Evolutionary conservation across 345 rosid species (phyloP), one percentile per base, ranked within the genome.

Genomic region (Gossypium mustelinum): DNA sequence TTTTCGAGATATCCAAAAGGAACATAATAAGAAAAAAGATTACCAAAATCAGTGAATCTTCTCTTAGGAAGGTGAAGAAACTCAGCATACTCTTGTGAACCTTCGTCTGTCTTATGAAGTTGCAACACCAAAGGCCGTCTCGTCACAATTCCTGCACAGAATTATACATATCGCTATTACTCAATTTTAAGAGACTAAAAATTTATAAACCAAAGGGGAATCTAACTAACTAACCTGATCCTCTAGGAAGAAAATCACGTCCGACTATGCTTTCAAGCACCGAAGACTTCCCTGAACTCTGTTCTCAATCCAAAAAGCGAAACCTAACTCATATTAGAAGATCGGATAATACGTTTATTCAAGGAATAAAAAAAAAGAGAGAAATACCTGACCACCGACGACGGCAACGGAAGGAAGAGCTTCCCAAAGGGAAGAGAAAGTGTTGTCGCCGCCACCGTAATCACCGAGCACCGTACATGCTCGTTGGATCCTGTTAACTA

Each of bases 251-350:
- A 84, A 89, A 87, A 83, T 87, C 91, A 12, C 90, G 84, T 39
- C 91, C 91, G 16, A 87, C 91, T 66, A 89, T 86, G 78, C 94
- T 88, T 83, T 88, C 94, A 73, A 89, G 70, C 79, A 89, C 92
- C 22, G 90, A 88, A 5, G 92, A 86, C 74, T 88, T 89, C 44
- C 94, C 92, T 8, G 90, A 89, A 80, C 90, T 86, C 94, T 89
- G 67, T 81, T 70, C 9, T 39, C 73, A 71, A 25, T 14, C 20
- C 20, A 20, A 66, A 67, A 12, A 41, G 45, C 22, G 62, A 76
- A 63, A 22, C 47, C 24, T 11, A 68, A 5, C 72, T 25, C 22
- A 0, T 68, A 48, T 68, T 68, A 68, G 43, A 68, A 50, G 44
- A 68, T 24, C 2, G 14, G 39, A 14, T 11, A 17, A 14, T 11